Percentiles rank a stretch among this genome's conserved stretches.
These are phyloP conservation scores for Sugiyamaella marilandica DNA, from an alignment of 805 yeast species.

Conservation along the genomic window DNA sequence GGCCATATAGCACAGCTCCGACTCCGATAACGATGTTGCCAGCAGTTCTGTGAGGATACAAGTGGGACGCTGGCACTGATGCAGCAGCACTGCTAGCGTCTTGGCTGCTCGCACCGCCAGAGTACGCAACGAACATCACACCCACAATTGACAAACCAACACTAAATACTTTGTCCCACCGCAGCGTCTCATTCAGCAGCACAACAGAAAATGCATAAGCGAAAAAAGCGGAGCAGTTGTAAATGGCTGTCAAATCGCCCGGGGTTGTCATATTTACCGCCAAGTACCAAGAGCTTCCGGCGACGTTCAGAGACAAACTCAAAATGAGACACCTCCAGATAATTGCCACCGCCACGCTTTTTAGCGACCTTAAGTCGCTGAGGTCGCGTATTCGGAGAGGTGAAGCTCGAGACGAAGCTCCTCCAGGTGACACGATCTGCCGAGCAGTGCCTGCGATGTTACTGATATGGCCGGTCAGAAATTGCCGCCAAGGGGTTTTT, in stretches of 20 bases:
- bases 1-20: conserved; percentile 76
- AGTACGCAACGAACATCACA: conserved; percentile 73
- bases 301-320: conserved; percentile 58
- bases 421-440: conserved; percentile 13
- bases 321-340: conserved; percentile 41
- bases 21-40: conserved; percentile 68
- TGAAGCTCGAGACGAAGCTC: background rate
- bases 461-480: conserved; percentile 18
- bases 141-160: conserved; percentile 70
- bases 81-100: conserved; percentile 21
- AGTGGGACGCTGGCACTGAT: conserved; percentile 3
- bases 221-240: conserved; percentile 84
- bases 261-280: conserved; percentile 79
- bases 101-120: conserved; percentile 29
- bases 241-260: conserved; percentile 83
- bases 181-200: conserved; percentile 59
- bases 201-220: conserved; percentile 83
- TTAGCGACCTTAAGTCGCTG: background rate
- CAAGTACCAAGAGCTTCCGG: conserved; percentile 82
- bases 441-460: conserved; percentile 23
- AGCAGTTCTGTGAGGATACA: conserved; percentile 54
- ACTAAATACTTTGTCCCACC: conserved; percentile 57
- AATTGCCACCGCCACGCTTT: conserved; percentile 26
- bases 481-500: conserved; percentile 21
- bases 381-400: background rate